Percentiles rank a stretch among this genome's conserved stretches.
These are phyloP conservation scores for Fraxinus pennsylvanica DNA, from an alignment of 257 asterid genomes.

Conservation along the genomic window DNA sequence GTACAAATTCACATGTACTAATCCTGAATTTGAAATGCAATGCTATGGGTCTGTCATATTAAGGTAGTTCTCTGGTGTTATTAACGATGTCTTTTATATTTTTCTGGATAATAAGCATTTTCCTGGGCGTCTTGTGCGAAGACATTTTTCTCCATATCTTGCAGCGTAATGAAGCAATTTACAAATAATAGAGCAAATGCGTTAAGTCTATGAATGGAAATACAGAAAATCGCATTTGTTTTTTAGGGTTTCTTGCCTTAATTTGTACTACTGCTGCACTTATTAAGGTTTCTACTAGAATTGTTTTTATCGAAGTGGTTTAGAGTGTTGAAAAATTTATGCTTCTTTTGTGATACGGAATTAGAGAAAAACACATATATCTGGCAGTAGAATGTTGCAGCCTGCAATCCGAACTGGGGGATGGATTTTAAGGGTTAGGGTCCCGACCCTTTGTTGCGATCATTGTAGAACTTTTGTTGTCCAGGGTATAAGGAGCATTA, in stretches of 20 bases:
- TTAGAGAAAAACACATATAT: neutral
- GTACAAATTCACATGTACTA: no score
- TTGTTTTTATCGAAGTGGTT: neutral
- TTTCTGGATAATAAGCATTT: neutral
- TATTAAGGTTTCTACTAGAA: neutral
- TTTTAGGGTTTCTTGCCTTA: neutral
- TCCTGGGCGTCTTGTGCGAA: neutral
- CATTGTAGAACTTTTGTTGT: neutral
- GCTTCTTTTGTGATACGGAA: conserved; percentile 11
- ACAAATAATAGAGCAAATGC: neutral
- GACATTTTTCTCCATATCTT: conserved; percentile 2
- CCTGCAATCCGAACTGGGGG: neutral
- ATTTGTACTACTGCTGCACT: conserved; percentile 1
- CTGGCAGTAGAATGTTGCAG: neutral
- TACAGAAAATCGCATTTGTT: conserved; percentile 5
- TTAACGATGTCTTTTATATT: no score
- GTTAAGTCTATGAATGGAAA: neutral
- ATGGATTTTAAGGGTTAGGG: neutral
- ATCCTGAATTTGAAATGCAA: no score
- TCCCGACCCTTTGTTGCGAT: no score
- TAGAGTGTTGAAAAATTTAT: neutral
- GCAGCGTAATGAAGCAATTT: conserved; percentile 10
- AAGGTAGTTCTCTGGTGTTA: no score
- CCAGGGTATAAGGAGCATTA: neutral
- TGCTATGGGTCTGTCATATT: no score